A percentile compares a stretch with the other conserved stretches of the same genome.
These are phyloP conservation scores for Bacidia gigantensis DNA, from an alignment of 495 filamentous ascomycete species.

Conservation along the genomic window DNA sequence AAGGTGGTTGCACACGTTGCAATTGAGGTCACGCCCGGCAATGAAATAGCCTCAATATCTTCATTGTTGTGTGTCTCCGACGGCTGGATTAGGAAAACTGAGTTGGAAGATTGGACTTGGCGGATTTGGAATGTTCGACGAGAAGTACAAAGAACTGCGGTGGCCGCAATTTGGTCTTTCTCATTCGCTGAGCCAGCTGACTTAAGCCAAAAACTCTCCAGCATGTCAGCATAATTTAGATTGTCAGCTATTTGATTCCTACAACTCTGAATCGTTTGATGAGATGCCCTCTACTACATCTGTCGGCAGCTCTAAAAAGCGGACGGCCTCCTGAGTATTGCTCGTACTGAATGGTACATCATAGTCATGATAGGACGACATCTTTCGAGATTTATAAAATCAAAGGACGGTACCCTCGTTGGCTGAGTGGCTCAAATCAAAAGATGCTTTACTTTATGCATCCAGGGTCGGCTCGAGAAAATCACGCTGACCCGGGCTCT, in stretches of 20 bases:
- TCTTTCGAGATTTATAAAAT: no score
- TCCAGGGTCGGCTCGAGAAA: no score
- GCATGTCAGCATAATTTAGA: slow-evolving; percentile 7
- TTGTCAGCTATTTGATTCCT: not conserved
- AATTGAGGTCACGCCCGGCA: slow-evolving; percentile 40
- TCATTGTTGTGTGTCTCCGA: slow-evolving; percentile 21
- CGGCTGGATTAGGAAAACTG: slow-evolving; percentile 57
- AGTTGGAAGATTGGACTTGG: slow-evolving; percentile 86
- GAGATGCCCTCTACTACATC: slow-evolving; percentile 31
- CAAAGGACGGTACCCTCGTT: no score
- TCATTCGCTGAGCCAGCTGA: slow-evolving; percentile 26
- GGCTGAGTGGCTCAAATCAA: no score
- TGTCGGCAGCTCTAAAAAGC: slow-evolving; percentile 64
- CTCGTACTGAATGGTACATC: not conserved
- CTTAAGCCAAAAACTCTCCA: slow-evolving; percentile 51
- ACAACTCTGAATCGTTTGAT: not conserved
- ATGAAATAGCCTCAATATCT: slow-evolving; percentile 19
- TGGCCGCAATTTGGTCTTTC: slow-evolving; percentile 32
- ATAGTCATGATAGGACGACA: not conserved
- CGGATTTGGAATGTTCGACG: slow-evolving; percentile 63
- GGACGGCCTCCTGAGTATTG: not conserved
- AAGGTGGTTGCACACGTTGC: slow-evolving; percentile 62
- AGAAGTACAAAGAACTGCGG: slow-evolving; percentile 60
- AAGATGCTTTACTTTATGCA: no score
- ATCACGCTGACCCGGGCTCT: no score